phyloP scores from a whole-genome alignment of 805 yeast genomes.

The Deakozyma indianensis region DNA sequence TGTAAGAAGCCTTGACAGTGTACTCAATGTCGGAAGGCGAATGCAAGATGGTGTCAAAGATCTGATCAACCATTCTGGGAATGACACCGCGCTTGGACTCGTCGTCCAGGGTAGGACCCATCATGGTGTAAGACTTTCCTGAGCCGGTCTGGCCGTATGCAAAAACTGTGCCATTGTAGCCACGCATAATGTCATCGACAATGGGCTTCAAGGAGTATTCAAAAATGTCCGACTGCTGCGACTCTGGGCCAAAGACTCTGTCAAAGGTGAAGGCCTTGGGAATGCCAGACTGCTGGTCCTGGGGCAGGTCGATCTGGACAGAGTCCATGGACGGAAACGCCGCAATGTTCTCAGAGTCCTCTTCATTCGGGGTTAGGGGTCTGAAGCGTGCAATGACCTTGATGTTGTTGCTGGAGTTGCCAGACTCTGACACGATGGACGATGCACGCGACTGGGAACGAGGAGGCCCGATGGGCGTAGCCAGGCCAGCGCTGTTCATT shows the following conservation, averaged over 20 bases:
- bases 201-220: slow-evolving; percentile 44
- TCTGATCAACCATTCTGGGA: slow-evolving; percentile 53
- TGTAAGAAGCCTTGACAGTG: slow-evolving; percentile 51
- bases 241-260: slow-evolving; percentile 36
- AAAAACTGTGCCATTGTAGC: slow-evolving; percentile 63
- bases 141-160: slow-evolving; percentile 75
- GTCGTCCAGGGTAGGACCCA: slow-evolving; percentile 36
- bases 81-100: slow-evolving; percentile 43
- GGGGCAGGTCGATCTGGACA: slow-evolving; percentile 10
- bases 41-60: slow-evolving; percentile 40
- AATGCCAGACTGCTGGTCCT: slow-evolving; percentile 5
- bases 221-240: slow-evolving; percentile 46
- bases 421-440: not conserved
- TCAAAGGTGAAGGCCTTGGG: slow-evolving; percentile 42
- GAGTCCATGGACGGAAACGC: slow-evolving; percentile 14
- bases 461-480: not conserved
- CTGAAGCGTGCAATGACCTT: slow-evolving; percentile 63
- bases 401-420: slow-evolving; percentile 23
- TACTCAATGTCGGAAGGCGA: slow-evolving; percentile 41
- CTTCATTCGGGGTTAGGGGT: slow-evolving; percentile 33
- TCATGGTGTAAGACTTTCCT: slow-evolving; percentile 67
- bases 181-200: slow-evolving; percentile 55
- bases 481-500: not conserved
- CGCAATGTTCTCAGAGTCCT: slow-evolving; percentile 13
- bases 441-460: slow-evolving; percentile 1